Evolutionary conservation across 1,139 yeast species (phyloP).

Genomic region (Candida gigantensis): DNA sequence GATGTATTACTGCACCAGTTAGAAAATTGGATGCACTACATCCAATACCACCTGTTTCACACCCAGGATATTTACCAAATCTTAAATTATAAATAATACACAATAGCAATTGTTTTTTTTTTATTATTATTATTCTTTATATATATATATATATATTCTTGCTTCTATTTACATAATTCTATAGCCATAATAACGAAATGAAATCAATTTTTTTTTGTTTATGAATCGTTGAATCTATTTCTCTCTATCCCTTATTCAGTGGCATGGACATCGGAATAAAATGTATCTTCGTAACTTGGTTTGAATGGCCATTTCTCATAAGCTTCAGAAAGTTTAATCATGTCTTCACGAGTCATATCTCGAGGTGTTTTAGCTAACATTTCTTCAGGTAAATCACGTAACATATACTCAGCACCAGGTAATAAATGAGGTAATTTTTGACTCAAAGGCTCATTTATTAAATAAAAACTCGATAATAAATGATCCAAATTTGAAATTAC

Average conservation of each 20-base stretch:
- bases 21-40: conserved; percentile 2
- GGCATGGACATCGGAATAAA: conserved; percentile 13
- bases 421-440: conserved; percentile 62
- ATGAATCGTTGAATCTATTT: too few relatives aligned
- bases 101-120: neutral
- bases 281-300: conserved; percentile 42
- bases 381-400: conserved; percentile 28
- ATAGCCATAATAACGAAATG: too few relatives aligned
- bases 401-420: conserved; percentile 78
- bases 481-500: conserved; percentile 69
- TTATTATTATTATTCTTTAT: neutral
- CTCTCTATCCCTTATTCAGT: conserved; percentile 7
- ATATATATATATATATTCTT: too few relatives aligned
- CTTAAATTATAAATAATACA: conserved; percentile 1
- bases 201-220: too few relatives aligned
- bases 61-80: conserved; percentile 4
- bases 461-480: conserved; percentile 45
- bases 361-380: conserved; percentile 48
- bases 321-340: conserved; percentile 47
- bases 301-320: conserved; percentile 86
- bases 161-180: too few relatives aligned
- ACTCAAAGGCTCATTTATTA: conserved; percentile 22
- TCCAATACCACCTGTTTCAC: neutral
- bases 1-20: conserved; percentile 11
- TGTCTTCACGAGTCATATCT: conserved; percentile 56